phyloP scores from a whole-genome alignment of 257 asterid species.

The Dorcoceras hygrometricum region DNA sequence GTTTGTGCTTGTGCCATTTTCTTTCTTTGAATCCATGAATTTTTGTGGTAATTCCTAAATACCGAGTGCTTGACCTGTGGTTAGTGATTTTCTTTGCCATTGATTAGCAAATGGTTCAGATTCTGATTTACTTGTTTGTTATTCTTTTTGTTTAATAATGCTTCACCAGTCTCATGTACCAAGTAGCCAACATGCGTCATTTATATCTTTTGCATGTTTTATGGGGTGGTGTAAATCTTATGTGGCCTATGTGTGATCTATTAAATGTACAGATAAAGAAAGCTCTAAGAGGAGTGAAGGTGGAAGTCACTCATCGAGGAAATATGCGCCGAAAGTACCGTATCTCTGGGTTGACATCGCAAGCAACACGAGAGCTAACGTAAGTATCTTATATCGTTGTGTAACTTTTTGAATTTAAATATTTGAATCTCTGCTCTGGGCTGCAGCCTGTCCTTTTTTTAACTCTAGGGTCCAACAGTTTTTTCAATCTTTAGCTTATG shows the following conservation, averaged over 20 bases:
- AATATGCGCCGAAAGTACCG: conserved; percentile 50
- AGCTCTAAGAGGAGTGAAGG: conserved; percentile 62
- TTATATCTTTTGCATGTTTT: not conserved
- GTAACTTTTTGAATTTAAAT: conserved; percentile 3
- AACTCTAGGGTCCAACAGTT: not conserved
- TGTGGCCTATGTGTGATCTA: not conserved
- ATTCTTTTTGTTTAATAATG: no score
- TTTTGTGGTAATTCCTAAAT: not conserved
- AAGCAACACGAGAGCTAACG: conserved; percentile 55
- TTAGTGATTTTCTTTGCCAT: not conserved
- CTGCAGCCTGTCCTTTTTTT: not conserved
- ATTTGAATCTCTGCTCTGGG: not conserved
- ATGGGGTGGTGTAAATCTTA: not conserved
- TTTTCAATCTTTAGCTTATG: conserved; percentile 7
- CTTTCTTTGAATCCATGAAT: not conserved
- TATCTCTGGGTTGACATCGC: conserved; percentile 52
- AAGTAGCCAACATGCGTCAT: not conserved
- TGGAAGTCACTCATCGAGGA: conserved; percentile 62
- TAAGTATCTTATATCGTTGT: conserved; percentile 20
- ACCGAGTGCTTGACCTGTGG: not conserved
- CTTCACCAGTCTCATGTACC: not conserved
- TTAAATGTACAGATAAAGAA: conserved; percentile 40
- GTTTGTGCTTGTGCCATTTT: not conserved
- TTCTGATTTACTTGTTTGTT: not conserved
- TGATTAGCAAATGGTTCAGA: not conserved